phyloP scores from a whole-genome alignment of 352 stramenopile species.

The Chrysophaeum taylorii region DNA sequence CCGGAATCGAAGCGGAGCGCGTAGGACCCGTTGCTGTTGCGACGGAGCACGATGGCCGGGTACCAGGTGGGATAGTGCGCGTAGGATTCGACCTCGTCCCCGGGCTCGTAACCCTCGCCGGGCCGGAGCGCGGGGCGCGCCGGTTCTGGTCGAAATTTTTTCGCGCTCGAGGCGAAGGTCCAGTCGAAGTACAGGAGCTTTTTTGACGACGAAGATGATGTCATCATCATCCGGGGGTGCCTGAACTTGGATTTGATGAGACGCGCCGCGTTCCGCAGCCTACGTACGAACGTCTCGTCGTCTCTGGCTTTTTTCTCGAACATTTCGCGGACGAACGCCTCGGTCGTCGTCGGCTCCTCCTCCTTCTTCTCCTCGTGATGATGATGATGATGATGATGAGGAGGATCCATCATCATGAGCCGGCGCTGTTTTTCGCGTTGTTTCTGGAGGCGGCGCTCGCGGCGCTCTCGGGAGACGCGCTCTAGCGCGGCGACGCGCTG shows the following conservation, averaged over 20 bases:
- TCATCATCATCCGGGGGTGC: neutral
- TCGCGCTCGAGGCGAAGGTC: neutral
- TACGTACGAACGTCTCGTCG: too few relatives aligned
- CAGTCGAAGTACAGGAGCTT: neutral
- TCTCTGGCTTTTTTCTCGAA: too few relatives aligned
- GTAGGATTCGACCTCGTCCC: too few relatives aligned
- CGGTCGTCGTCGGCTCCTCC: neutral
- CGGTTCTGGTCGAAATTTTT: neutral
- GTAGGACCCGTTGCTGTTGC: conserved; percentile 2
- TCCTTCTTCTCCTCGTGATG: conserved; percentile 5
- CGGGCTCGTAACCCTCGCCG: too few relatives aligned
- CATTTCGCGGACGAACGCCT: neutral
- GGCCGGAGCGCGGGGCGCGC: too few relatives aligned
- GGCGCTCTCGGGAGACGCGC: too few relatives aligned
- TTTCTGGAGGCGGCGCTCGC: neutral
- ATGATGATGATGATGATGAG: too few relatives aligned
- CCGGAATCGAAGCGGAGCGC: conserved; percentile 1
- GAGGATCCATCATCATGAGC: too few relatives aligned
- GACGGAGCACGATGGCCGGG: neutral
- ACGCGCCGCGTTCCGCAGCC: too few relatives aligned
- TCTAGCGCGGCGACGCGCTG: neutral
- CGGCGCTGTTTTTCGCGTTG: neutral
- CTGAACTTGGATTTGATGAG: too few relatives aligned
- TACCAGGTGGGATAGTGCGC: neutral
- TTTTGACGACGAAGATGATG: neutral